These are phyloP conservation scores for Phytophthora quininea DNA, from an alignment of 352 stramenopile genomes.

Conservation along the genomic window DNA sequence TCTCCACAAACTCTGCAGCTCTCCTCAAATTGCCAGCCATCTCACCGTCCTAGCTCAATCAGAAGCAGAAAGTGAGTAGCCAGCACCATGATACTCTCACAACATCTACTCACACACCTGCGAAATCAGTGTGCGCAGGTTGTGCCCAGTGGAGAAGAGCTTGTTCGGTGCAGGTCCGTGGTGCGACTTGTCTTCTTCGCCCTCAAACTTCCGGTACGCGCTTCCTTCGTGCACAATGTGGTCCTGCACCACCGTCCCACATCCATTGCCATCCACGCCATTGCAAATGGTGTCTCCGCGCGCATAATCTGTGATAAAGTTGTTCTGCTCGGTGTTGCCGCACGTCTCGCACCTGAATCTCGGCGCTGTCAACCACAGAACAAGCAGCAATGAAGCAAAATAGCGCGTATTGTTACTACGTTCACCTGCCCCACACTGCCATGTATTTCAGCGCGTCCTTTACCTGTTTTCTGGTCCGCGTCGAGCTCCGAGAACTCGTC, in stretches of 20 bases:
- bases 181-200: slow-evolving; percentile 96
- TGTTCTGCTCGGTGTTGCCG: slow-evolving; percentile 90
- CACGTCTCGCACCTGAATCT: slow-evolving; percentile 87
- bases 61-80: not conserved
- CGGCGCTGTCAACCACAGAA: slow-evolving; percentile 46
- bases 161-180: slow-evolving; percentile 95
- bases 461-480: slow-evolving; percentile 85
- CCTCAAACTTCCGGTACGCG: slow-evolving; percentile 97
- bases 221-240: slow-evolving; percentile 96
- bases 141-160: slow-evolving; percentile 95
- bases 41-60: slow-evolving; percentile 76
- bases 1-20: slow-evolving; percentile 93
- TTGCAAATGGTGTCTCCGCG: slow-evolving; percentile 90
- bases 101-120: slow-evolving; percentile 50
- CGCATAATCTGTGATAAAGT: slow-evolving; percentile 91
- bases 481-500: slow-evolving; percentile 89
- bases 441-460: slow-evolving; percentile 14
- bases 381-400: slow-evolving; percentile 5
- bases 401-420: slow-evolving; percentile 4
- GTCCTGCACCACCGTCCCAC: slow-evolving; percentile 94
- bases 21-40: slow-evolving; percentile 86
- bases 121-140: slow-evolving; percentile 94
- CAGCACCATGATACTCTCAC: slow-evolving; percentile 24
- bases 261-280: slow-evolving; percentile 86
- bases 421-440: not conserved